Evolutionary conservation across 164 flowering plant genomes (phyloP).

Genomic region (Vitis rotundifolia): DNA sequence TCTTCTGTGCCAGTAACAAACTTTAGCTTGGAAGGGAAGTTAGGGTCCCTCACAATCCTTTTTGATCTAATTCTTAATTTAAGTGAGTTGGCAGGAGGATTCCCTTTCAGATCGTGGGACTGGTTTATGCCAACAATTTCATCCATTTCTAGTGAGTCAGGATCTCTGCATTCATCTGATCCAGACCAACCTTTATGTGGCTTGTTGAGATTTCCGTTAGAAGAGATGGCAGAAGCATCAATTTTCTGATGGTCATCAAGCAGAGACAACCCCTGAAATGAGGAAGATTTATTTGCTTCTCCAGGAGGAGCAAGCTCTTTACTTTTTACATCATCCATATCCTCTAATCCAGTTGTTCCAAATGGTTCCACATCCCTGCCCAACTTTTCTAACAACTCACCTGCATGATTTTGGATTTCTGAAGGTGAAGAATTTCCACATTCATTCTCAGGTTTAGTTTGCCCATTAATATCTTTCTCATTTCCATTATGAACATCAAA

Average conservation of each 20-base stretch:
- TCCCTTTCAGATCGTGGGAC: constrained; percentile 21
- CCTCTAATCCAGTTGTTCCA: not conserved
- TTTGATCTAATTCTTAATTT: constrained; percentile 37
- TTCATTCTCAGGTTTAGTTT: constrained; percentile 20
- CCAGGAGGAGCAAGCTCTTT: constrained; percentile 5
- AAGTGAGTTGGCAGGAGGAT: constrained; percentile 18
- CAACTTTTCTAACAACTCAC: not conserved
- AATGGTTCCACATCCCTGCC: constrained; percentile 19
- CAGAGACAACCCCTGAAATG: not conserved
- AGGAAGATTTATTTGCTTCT: constrained; percentile 1
- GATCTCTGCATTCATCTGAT: constrained; percentile 8
- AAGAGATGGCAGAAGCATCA: not conserved
- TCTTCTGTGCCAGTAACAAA: constrained; percentile 19
- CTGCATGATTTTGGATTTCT: constrained; percentile 21
- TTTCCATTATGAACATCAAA: constrained; percentile 11
- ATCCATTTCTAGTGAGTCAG: constrained; percentile 3
- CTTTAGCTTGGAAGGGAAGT: constrained; percentile 30
- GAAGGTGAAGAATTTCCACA: constrained; percentile 4
- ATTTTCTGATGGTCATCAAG: not conserved
- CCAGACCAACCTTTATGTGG: constrained; percentile 3
- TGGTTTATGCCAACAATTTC: constrained; percentile 7
- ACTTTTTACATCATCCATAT: not conserved
- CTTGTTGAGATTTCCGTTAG: not conserved
- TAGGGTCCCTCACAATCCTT: constrained; percentile 20
- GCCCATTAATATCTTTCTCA: constrained; percentile 22